Conservation (phyloP, 169 alveolate genomes). For the Babesia sp. region DNA sequence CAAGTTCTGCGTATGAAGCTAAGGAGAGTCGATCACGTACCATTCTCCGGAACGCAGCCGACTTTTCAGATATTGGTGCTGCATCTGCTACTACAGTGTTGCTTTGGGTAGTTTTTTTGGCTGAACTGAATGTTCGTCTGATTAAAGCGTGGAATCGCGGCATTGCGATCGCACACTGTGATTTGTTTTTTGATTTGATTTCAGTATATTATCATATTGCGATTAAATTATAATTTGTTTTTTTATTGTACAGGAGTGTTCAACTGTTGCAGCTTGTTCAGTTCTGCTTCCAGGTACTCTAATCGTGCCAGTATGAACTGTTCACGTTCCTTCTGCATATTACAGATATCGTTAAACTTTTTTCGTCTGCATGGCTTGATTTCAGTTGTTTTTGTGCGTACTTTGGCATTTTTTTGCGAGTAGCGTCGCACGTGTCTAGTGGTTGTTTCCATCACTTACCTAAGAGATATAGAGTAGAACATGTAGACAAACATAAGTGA, state of each 20-base stretch:
- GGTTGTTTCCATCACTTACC: conserved; percentile 37
- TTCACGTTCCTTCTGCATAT: conserved; percentile 41
- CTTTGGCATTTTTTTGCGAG: neutral
- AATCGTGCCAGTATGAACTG: conserved; percentile 41
- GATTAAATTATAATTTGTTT: neutral
- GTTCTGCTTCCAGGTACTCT: conserved; percentile 49
- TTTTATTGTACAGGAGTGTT: conserved; percentile 1
- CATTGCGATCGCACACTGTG: conserved; percentile 10
- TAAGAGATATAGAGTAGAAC: conserved; percentile 51
- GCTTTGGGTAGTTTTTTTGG: neutral
- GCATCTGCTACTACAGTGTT: neutral
- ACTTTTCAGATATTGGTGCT: neutral
- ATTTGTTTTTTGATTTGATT: neutral
- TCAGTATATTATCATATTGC: neutral
- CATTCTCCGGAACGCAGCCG: neutral
- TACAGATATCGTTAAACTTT: conserved; percentile 28
- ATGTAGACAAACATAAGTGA: conserved; percentile 56
- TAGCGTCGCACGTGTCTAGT: neutral
- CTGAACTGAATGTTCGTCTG: conserved; percentile 2
- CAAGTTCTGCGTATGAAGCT: conserved; percentile 20
- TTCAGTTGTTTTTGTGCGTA: neutral
- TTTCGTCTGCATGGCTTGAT: conserved; percentile 23
- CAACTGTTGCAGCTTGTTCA: conserved; percentile 38
- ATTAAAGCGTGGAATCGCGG: neutral
- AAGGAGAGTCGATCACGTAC: conserved; percentile 23